Percentiles rank a stretch among this genome's conserved stretches.
Conservation (phyloP, 1,284 basidiomycete species). For the Hortiboletus rubellus region DNA sequence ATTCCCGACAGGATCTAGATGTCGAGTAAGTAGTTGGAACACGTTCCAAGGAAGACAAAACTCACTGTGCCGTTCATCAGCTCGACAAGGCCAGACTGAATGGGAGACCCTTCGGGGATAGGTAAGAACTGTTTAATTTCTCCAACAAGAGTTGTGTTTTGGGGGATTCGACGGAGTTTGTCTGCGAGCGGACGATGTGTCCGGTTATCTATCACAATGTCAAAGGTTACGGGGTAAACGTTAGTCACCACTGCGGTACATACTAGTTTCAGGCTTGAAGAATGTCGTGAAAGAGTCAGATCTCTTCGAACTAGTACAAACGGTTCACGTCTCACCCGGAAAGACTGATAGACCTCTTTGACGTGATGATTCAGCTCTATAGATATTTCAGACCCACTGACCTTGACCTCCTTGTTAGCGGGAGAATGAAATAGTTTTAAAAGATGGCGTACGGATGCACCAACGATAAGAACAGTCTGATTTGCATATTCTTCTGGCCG, state of each 20-base stretch:
- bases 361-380: conserved; percentile 16
- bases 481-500: conserved; percentile 37
- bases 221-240: not conserved
- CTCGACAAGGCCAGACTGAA: conserved; percentile 13
- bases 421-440: no score
- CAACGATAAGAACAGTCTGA: conserved; percentile 48
- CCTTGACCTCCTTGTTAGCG: conserved; percentile 3
- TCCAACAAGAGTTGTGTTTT: conserved; percentile 17
- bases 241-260: not conserved
- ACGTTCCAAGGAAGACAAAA: not conserved
- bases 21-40: not conserved
- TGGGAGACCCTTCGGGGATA: conserved; percentile 4
- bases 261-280: conserved; percentile 8
- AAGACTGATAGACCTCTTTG: conserved; percentile 14
- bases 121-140: conserved; percentile 19
- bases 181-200: not conserved
- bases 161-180: conserved; percentile 2
- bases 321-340: conserved; percentile 9
- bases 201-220: not conserved
- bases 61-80: conserved; percentile 18
- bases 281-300: not conserved
- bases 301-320: not conserved
- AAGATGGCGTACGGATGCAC: conserved; percentile 29
- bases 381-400: conserved; percentile 17
- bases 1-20: conserved; percentile 6